Base-by-base conservation (phyloP, 139 green algal species). In the Micromonas commoda region DNA sequence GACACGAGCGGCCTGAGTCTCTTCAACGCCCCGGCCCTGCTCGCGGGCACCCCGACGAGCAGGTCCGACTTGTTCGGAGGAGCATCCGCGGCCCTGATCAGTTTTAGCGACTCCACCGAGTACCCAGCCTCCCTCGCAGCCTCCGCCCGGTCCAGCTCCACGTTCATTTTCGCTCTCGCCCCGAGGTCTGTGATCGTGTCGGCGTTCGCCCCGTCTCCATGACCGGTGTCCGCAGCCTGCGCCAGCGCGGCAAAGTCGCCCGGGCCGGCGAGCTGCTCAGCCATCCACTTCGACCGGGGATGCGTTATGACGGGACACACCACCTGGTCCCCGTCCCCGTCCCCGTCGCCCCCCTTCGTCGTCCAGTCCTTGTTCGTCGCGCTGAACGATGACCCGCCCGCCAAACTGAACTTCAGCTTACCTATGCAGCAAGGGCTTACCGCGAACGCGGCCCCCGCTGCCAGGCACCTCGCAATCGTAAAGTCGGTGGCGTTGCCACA, bases 401-500 rank as follows among this genome's bases (percentile, higher is more conserved):
- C 31, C 67, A 91, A 32, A 0, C 81, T 88, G 64, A 89, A 91
- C 83, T 90, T 89, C 26, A 92, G 83, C 84, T 85, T 87, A 71
- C 89, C 89, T 4, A 93, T 83, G 71, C 89, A 93, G 80, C 89
- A 93, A 23, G 89, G 89, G 79, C 76, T 88, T 60, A 90, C 85
- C 0, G 89, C 33, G 67, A 87, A 92, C 0, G 87, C 87, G 0
- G 89, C 89, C 0, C 80, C 45, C 23, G 85, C 82, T 54, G 80
- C 78, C 72, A 85, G 31, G 45, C 45, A 57, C 45, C 45, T 9
- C 45, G 45, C 45, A 28, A 88, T 60, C 13, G 86, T 82, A 4
- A 83, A 65, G 73, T 93, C 89, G 9, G 89, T 93, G 4, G 89
- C 89, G 68, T 93, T 91, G 52, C 89, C 89, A 66, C 89, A 93